Evolutionary conservation across 1,139 yeast species (phyloP), one percentile per base, ranked within the genome.

Genomic region (Protomyces inouyei): DNA sequence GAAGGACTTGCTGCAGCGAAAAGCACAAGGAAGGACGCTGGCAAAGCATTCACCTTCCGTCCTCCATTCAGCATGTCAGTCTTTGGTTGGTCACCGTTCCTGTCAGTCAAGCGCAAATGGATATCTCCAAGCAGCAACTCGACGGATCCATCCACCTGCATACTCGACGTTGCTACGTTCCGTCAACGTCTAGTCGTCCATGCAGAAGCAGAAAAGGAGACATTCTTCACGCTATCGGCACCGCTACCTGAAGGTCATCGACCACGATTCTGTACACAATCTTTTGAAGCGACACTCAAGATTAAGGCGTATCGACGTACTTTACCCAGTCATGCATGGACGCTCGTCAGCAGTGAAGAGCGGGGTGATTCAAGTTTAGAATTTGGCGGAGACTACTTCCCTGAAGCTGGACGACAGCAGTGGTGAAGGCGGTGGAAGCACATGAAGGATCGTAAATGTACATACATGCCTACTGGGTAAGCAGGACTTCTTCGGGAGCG

Each of bases 171-270:
- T 14, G 40, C 57, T 0, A 52, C 25, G n/a, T 43, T 38, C 25
- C 23, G 36, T 10, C 25, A 16, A 9, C 63, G 63, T 32, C 43
- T 59, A 45, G 45, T 21, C 21, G 10, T 59, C 8, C 28, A 9
- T 12, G 45, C 57, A 25, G 8, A 9, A 8, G 63, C 63, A 10
- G 35, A 51, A 12, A 52, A 52, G 23, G 52, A 52, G 18, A 52
- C 63, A 9, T 59, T 59, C 36, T 59, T 59, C 52, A 14, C 32
- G 2, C 35, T 59, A 18, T 46, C 55, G 10, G 63, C 63, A 14
- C 63, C 63, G 3, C 21, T 59, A 21, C 56, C 56, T 3, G 63
- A 59, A 38, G 63, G 63, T 3, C 63, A 59, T 35, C 63, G 63
- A 21, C 54, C 52, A 16, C 18, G 45, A 28, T 59, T 59, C 46